phyloP scores from a whole-genome alignment of 306 rosid genomes.

The Casuarina cunninghamiana region DNA sequence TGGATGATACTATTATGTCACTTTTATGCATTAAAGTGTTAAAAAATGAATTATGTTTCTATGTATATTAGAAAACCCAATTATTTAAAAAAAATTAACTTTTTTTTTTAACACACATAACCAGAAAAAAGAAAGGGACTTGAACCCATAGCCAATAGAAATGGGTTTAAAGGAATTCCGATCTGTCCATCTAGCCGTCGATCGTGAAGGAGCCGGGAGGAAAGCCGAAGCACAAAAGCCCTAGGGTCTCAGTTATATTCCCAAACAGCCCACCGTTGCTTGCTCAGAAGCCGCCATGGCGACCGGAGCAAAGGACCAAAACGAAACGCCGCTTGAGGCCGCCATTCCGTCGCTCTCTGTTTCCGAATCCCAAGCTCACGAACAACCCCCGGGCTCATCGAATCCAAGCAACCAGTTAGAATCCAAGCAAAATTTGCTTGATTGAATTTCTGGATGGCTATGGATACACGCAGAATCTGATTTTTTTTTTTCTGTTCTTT shows the following conservation, averaged over 20 bases:
- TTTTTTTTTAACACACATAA: too few species aligned
- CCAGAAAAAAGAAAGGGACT: too few species aligned
- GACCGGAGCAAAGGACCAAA: conserved; percentile 30
- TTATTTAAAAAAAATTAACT: too few species aligned
- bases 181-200: too few species aligned
- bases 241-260: background rate
- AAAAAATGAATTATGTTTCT: too few species aligned
- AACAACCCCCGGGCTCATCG: conserved; percentile 30
- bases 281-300: conserved; percentile 27
- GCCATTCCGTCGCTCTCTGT: conserved; percentile 44
- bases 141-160: too few species aligned
- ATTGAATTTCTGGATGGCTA: background rate
- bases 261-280: background rate
- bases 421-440: background rate
- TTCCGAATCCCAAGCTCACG: conserved; percentile 21
- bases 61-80: too few species aligned
- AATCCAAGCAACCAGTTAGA: conserved; percentile 33
- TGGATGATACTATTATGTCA: too few species aligned
- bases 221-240: background rate
- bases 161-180: too few species aligned
- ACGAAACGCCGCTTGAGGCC: conserved; percentile 21
- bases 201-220: too few species aligned
- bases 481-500: background rate
- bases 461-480: background rate
- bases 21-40: too few species aligned